Evolutionary conservation across 208 protist species (phyloP).

Genomic region (Giardia duodenalis): DNA sequence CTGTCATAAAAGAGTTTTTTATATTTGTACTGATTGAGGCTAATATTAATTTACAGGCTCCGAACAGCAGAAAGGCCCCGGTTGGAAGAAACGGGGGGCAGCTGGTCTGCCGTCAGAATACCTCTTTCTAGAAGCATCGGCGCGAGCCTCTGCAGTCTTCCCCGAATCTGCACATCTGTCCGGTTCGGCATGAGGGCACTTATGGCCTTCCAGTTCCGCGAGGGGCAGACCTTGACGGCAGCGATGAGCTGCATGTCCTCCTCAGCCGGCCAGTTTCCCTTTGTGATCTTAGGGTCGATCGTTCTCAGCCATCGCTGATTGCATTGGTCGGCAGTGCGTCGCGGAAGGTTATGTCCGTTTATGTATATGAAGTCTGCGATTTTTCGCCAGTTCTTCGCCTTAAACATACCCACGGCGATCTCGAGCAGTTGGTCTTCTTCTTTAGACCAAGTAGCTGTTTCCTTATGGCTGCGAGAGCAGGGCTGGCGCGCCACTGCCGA

Average conservation of each 20-base stretch:
- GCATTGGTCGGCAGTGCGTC: background rate
- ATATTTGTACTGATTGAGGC: too few species aligned
- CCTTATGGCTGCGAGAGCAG: background rate
- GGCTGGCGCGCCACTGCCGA: background rate
- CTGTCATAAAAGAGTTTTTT: too few species aligned
- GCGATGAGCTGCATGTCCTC: background rate
- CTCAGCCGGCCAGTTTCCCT: background rate
- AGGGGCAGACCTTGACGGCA: background rate
- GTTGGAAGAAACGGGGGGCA: too few species aligned
- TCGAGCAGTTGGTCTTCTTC: background rate
- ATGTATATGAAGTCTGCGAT: background rate
- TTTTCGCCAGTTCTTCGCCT: background rate
- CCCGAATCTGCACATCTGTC: constrained; percentile 21
- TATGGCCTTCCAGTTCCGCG: constrained; percentile 9
- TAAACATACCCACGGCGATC: background rate
- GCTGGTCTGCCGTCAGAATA: background rate
- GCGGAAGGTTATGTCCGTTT: background rate
- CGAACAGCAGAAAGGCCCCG: too few species aligned
- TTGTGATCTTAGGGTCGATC: background rate
- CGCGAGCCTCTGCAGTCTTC: background rate
- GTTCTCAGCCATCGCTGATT: constrained; percentile 5
- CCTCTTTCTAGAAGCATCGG: background rate
- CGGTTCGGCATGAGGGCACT: background rate
- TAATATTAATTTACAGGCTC: too few species aligned
- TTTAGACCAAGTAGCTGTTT: background rate